A percentile compares a stretch with the other conserved stretches of the same genome.
Evolutionary conservation across 805 yeast genomes (phyloP).

Genomic region (Yamadazyma tumulicola): DNA sequence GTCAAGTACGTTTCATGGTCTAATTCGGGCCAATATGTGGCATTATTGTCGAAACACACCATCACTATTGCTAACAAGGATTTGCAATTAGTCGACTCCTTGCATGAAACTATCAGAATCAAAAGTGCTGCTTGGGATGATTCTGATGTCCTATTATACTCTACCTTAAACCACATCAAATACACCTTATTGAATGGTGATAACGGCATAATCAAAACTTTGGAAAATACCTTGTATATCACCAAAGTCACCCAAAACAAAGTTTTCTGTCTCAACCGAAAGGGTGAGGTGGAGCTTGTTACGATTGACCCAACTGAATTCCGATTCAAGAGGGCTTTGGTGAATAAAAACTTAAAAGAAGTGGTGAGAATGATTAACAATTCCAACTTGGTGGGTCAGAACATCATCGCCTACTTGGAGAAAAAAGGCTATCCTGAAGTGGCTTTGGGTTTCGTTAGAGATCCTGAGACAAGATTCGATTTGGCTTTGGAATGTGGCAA

Average conservation of each 20-base stretch:
- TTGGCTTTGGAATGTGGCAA: conserved; percentile 93
- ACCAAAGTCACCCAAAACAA: conserved; percentile 64
- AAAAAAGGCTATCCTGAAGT: conserved; percentile 96
- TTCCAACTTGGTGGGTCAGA: conserved; percentile 94
- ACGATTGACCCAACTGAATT: conserved; percentile 94
- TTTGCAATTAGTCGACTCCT: conserved; percentile 71
- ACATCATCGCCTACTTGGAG: conserved; percentile 91
- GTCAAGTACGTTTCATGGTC: conserved; percentile 92
- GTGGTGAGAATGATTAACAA: conserved; percentile 83
- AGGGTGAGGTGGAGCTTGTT: conserved; percentile 76
- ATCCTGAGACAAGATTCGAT: conserved; percentile 93
- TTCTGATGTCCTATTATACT: conserved; percentile 82
- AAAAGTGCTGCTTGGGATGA: conserved; percentile 99
- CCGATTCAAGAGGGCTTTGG: conserved; percentile 89
- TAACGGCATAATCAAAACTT: conserved; percentile 87
- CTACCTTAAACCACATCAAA: conserved; percentile 94
- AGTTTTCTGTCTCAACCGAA: conserved; percentile 80
- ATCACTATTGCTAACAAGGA: conserved; percentile 82
- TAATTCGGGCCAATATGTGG: conserved; percentile 78
- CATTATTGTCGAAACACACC: conserved; percentile 87
- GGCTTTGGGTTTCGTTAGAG: conserved; percentile 95
- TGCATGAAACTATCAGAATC: conserved; percentile 95
- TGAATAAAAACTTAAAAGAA: conserved; percentile 86
- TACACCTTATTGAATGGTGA: conserved; percentile 93
- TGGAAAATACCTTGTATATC: conserved; percentile 83